These are phyloP conservation scores for Ceratobasidium papillatum DNA, from an alignment of 1,284 basidiomycete genomes.

Conservation along the genomic window DNA sequence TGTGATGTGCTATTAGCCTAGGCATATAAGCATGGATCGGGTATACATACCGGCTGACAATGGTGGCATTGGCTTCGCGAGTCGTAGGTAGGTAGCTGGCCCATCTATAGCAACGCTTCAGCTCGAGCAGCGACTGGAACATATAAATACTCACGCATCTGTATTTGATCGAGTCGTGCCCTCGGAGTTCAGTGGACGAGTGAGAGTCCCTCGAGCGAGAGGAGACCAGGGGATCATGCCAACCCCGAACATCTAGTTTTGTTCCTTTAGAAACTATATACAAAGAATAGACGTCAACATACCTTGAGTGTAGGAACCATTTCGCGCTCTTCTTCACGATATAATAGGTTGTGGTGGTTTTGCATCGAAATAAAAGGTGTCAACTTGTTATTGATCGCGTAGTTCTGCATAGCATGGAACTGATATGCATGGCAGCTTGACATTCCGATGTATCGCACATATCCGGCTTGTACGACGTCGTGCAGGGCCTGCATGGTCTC, in stretches of 20 bases:
- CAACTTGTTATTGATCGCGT: slow-evolving; percentile 42
- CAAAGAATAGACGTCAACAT: not conserved
- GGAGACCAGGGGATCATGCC: slow-evolving; percentile 63
- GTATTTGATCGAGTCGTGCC: slow-evolving; percentile 52
- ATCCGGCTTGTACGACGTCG: slow-evolving; percentile 44
- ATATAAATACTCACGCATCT: slow-evolving; percentile 50
- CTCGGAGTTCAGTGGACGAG: slow-evolving; percentile 53
- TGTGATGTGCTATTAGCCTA: not conserved
- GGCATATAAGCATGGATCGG: not conserved
- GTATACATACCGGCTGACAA: slow-evolving; percentile 48
- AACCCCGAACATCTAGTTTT: slow-evolving; percentile 50
- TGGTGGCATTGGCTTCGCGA: slow-evolving; percentile 40
- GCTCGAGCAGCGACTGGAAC: not conserved
- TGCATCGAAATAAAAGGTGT: slow-evolving; percentile 40
- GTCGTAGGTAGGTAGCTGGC: not conserved
- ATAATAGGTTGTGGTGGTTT: slow-evolving; percentile 41
- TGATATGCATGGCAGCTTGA: slow-evolving; percentile 36
- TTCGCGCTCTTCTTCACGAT: slow-evolving; percentile 44
- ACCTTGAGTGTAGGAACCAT: slow-evolving; percentile 42
- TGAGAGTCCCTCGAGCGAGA: slow-evolving; percentile 59
- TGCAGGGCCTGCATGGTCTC: slow-evolving; percentile 43
- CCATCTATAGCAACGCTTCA: slow-evolving; percentile 7
- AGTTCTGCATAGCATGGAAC: slow-evolving; percentile 43
- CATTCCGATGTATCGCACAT: slow-evolving; percentile 31
- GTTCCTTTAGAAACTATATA: slow-evolving; percentile 47